These are phyloP conservation scores for Fusarium robinianum DNA, from an alignment of 2,329 filamentous ascomycete genomes.

Conservation along the genomic window DNA sequence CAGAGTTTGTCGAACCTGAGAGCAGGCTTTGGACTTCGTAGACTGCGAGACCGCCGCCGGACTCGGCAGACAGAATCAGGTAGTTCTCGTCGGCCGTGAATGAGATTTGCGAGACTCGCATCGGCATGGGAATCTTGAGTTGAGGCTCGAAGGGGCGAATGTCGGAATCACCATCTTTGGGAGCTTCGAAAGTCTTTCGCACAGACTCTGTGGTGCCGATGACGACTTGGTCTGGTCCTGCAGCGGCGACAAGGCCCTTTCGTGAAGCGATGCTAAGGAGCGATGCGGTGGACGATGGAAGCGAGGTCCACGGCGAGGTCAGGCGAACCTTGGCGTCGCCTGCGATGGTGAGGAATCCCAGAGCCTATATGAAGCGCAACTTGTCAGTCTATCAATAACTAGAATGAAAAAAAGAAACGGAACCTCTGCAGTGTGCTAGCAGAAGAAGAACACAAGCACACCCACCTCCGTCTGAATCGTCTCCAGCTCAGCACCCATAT, in stretches of 20 bases:
- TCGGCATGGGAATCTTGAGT: conserved; percentile 71
- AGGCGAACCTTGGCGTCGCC: conserved; percentile 84
- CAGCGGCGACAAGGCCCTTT: conserved; percentile 83
- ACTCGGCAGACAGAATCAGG: conserved; percentile 80
- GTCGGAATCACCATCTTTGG: conserved; percentile 64
- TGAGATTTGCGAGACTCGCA: conserved; percentile 81
- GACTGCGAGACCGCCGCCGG: conserved; percentile 78
- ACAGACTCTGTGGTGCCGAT: conserved; percentile 78
- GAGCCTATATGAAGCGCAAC: conserved; percentile 51
- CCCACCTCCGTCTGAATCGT: conserved; percentile 82
- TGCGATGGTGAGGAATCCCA: conserved; percentile 81
- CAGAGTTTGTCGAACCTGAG: conserved; percentile 67
- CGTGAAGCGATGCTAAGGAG: conserved; percentile 82
- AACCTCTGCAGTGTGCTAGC: conserved; percentile 16
- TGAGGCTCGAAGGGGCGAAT: conserved; percentile 74
- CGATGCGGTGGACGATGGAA: conserved; percentile 77
- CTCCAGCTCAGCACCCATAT: conserved; percentile 67
- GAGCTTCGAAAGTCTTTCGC: conserved; percentile 71
- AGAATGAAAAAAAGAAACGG: conserved; percentile 12
- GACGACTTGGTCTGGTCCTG: conserved; percentile 77
- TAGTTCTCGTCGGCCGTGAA: conserved; percentile 91
- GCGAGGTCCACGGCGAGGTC: conserved; percentile 75
- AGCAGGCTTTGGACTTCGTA: conserved; percentile 75
- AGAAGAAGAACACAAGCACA: conserved; percentile 15
- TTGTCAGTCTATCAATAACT: conserved; percentile 22